Evolutionary conservation across 148 eudicot genomes (phyloP).

Genomic region (Chenopodium album): DNA sequence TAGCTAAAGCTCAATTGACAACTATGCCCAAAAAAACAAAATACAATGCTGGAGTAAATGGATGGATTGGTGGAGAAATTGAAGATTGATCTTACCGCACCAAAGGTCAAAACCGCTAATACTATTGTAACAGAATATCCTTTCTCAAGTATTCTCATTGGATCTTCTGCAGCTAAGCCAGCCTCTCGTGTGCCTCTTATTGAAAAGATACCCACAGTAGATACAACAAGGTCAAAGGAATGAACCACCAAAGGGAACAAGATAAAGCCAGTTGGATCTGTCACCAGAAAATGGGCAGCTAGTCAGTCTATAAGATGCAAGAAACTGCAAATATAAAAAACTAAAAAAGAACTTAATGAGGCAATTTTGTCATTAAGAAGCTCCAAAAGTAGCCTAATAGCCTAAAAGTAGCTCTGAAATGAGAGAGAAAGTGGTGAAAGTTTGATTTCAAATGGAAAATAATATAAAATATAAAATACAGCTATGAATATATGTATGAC

Average conservation of each 20-base stretch:
- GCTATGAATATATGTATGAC: too few species aligned
- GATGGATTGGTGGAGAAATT: not conserved
- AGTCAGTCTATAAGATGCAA: constrained; percentile 16
- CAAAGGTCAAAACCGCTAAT: constrained; percentile 87
- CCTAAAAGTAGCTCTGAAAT: too few species aligned
- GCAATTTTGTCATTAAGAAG: not conserved
- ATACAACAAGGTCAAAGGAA: constrained; percentile 91
- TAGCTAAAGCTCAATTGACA: not conserved
- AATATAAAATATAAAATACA: too few species aligned
- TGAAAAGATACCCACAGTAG: constrained; percentile 90
- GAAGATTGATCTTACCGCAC: constrained; percentile 55
- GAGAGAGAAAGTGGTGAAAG: too few species aligned
- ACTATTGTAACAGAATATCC: constrained; percentile 89
- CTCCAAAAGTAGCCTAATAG: too few species aligned
- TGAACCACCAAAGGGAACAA: constrained; percentile 97
- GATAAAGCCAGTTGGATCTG: constrained; percentile 99
- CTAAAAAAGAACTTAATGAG: not conserved
- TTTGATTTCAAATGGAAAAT: too few species aligned
- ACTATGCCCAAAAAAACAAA: not conserved
- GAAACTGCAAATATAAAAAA: not conserved
- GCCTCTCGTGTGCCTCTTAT: constrained; percentile 76
- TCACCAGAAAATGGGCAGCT: constrained; percentile 22
- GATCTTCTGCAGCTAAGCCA: constrained; percentile 70
- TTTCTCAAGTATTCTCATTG: constrained; percentile 90
- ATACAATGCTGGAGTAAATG: not conserved